Conservation (phyloP, 257 asterid genomes). For the Primulina eburnea region DNA sequence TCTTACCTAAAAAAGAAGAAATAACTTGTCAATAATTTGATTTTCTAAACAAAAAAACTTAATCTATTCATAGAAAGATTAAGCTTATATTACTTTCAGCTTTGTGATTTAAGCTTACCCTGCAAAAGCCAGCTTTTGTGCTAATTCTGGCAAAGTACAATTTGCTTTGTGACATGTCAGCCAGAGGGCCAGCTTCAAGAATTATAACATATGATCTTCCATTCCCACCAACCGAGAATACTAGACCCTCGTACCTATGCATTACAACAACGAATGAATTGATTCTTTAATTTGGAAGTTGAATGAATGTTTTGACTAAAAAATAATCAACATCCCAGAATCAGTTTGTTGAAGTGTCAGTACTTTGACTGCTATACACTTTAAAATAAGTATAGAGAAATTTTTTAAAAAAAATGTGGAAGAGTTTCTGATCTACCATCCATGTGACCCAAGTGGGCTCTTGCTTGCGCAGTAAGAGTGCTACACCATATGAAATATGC, state of each 20-base stretch:
- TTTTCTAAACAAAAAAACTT: neutral
- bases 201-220: constrained; percentile 86
- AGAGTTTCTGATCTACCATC: neutral
- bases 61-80: constrained; percentile 7
- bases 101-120: constrained; percentile 55
- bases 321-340: neutral
- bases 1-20: constrained; percentile 55
- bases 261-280: constrained; percentile 19
- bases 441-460: neutral
- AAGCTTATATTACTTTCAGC: constrained; percentile 10
- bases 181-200: constrained; percentile 88
- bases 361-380: neutral
- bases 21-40: neutral
- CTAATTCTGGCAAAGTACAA: constrained; percentile 81
- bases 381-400: neutral
- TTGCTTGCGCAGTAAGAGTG: neutral
- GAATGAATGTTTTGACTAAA: neutral
- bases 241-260: constrained; percentile 83
- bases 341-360: neutral
- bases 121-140: constrained; percentile 93
- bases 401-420: neutral
- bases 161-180: constrained; percentile 72
- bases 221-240: constrained; percentile 93
- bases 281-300: constrained; percentile 5
- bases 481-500: neutral